Evolutionary conservation across 2,329 filamentous ascomycete genomes (phyloP).

Genomic region (Grosmannia penicillata): DNA sequence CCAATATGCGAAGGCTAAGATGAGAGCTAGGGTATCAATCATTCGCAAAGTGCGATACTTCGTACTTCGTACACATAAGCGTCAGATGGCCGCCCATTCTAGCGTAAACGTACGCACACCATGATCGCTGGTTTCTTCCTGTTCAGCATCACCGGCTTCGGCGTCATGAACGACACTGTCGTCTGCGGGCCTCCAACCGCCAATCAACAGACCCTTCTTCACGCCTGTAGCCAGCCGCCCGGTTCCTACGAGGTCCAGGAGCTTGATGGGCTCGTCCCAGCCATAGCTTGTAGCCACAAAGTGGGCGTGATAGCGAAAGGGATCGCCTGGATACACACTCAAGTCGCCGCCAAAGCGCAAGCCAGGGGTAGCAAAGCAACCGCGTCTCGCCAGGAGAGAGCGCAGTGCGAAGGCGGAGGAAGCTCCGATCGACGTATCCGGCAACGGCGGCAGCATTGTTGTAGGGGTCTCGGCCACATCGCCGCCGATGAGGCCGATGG

Average conservation of each 20-base stretch:
- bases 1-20: no score
- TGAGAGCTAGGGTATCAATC: no score
- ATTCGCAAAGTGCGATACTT: no score
- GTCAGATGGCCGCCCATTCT: constrained; percentile 83
- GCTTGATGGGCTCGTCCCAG: constrained; percentile 77
- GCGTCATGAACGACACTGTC: constrained; percentile 15
- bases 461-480: not conserved
- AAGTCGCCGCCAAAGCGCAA: constrained; percentile 90
- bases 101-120: constrained; percentile 62
- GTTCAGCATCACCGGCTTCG: not conserved
- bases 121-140: not conserved
- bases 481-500: constrained; percentile 15
- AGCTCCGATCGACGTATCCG: constrained; percentile 11
- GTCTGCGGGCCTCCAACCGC: constrained; percentile 35
- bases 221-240: constrained; percentile 85
- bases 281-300: constrained; percentile 71
- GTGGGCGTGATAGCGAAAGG: constrained; percentile 87
- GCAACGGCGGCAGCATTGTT: not conserved
- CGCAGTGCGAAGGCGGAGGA: constrained; percentile 58
- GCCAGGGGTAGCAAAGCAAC: constrained; percentile 82
- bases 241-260: constrained; percentile 74
- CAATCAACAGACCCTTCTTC: constrained; percentile 88
- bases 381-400: constrained; percentile 59
- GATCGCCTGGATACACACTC: constrained; percentile 89
- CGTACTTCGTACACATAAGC: no score